A percentile compares a stretch with the other conserved stretches of the same genome.
These are phyloP conservation scores for Ophiocordyceps camponoti-floridani DNA, from an alignment of 2,329 filamentous ascomycete genomes.

Conservation along the genomic window DNA sequence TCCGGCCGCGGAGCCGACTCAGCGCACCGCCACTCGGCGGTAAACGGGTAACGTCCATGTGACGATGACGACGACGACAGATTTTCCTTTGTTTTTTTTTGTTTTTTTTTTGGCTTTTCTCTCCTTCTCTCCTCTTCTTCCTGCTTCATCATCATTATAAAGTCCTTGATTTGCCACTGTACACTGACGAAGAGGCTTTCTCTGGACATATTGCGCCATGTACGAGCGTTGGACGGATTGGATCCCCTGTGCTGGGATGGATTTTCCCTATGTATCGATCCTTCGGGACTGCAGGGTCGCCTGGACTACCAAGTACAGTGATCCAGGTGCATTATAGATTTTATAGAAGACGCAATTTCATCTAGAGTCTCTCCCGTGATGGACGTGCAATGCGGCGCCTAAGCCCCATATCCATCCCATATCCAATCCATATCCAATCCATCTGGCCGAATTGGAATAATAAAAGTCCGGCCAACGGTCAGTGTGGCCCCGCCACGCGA, in stretches of 20 bases:
- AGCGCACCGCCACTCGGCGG: constrained; percentile 14
- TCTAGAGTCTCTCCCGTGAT: too few species aligned
- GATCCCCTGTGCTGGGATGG: not conserved
- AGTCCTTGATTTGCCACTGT: not conserved
- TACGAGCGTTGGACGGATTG: not conserved
- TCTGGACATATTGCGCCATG: not conserved
- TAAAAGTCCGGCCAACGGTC: not conserved
- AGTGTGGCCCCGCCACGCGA: constrained; percentile 5
- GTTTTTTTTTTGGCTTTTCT: not conserved
- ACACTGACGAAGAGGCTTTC: not conserved
- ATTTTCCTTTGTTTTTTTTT: not conserved
- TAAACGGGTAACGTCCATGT: constrained; percentile 25
- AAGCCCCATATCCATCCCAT: too few species aligned
- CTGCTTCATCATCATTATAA: not conserved
- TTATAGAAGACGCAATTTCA: too few species aligned
- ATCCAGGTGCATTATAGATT: too few species aligned
- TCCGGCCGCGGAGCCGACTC: constrained; percentile 22
- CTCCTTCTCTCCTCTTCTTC: not conserved
- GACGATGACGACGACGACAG: constrained; percentile 3
- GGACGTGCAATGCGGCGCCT: too few species aligned
- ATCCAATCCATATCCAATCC: too few species aligned
- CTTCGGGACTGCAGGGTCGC: not conserved
- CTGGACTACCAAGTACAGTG: too few species aligned
- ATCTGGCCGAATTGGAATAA: not conserved
- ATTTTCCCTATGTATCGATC: not conserved